Conservation (phyloP, 768 basidiomycete species). For the Panus rudis region DNA sequence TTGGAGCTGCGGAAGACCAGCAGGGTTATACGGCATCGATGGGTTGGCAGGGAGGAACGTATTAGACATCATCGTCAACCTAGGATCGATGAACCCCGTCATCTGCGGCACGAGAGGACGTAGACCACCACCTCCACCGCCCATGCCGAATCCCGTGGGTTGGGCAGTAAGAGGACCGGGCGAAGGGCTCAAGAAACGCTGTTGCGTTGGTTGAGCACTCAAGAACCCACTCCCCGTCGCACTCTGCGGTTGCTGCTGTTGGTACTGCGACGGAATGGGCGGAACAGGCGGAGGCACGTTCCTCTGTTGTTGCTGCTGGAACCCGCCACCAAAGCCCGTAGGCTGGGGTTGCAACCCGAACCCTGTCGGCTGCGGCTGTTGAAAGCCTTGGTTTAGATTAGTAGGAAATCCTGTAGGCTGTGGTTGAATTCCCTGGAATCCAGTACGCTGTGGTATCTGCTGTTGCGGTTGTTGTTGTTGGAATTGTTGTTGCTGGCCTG, state of each 20-base stretch:
- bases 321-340: slow-evolving; percentile 27
- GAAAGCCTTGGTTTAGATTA: slow-evolving; percentile 41
- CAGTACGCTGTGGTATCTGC: slow-evolving; percentile 52
- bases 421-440: slow-evolving; percentile 37
- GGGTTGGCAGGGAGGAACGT: slow-evolving; percentile 82
- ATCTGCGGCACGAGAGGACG: slow-evolving; percentile 58
- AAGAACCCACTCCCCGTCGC: slow-evolving; percentile 33
- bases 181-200: slow-evolving; percentile 51
- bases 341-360: slow-evolving; percentile 31
- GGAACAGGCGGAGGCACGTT: slow-evolving; percentile 53
- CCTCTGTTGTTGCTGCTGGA: slow-evolving; percentile 31
- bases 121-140: slow-evolving; percentile 28
- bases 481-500: slow-evolving; percentile 22
- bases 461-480: slow-evolving; percentile 18
- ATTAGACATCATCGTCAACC: slow-evolving; percentile 83
- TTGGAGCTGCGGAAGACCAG: slow-evolving; percentile 63
- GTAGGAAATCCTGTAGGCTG: slow-evolving; percentile 56
- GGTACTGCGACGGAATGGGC: slow-evolving; percentile 55
- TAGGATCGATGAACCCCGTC: slow-evolving; percentile 79
- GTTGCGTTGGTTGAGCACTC: slow-evolving; percentile 31
- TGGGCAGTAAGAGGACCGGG: slow-evolving; percentile 46
- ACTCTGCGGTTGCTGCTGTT: slow-evolving; percentile 36
- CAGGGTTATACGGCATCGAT: slow-evolving; percentile 50
- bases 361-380: slow-evolving; percentile 59
- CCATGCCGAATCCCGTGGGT: slow-evolving; percentile 53